Evolutionary conservation across 225 moss, liverwort and hornwort genomes (phyloP), one percentile per base, ranked within the genome.

Genomic region (Polytrichum formosum): DNA sequence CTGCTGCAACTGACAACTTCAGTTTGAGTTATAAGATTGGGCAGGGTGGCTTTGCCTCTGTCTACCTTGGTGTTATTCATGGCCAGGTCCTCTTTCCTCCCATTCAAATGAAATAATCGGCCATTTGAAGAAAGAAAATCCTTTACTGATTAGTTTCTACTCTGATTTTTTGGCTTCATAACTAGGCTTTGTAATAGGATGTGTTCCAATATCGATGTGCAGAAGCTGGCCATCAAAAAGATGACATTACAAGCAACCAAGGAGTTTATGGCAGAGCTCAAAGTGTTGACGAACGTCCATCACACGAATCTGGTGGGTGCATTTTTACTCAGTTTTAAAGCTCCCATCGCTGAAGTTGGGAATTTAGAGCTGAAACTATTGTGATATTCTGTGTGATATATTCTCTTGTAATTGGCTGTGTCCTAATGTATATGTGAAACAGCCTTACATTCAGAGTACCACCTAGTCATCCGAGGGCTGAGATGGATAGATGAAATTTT

Each of bases 271-370:
- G 94, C 97, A 23, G 97, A 97, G 85, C 85, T 97, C 54, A 92
- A 94, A 88, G 94, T 97, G 19, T 85, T 97, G 55, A 97, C 92
- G 26, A 90, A 90, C 74, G 97, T 97, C 59, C 97, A 97, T 85
- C 97, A 97, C 69, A 97, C 97, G 35, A 97, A 97, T 81, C 75
- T 97, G 86, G 94, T 94, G 73, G 78, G 69, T 59, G 33, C n/a
- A 63, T 65, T 63, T 70, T 8, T 72, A 30, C 27, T 61, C 18
- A 66, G 67, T 56, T 67, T 46, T 16, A 46, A 16, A 46, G 46
- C 46, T 46, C 46, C 10, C 16, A 16, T 46, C 0, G 13, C 46
- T 46, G 46, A 46, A 46, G 46, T 46, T 46, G 46, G 4, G 2
- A 46, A 4, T 37, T 2, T 37, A 10, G 37, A 9, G 10, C 13